phyloP scores from a whole-genome alignment of 1,284 basidiomycete genomes.

The Wolfiporia cocos region DNA sequence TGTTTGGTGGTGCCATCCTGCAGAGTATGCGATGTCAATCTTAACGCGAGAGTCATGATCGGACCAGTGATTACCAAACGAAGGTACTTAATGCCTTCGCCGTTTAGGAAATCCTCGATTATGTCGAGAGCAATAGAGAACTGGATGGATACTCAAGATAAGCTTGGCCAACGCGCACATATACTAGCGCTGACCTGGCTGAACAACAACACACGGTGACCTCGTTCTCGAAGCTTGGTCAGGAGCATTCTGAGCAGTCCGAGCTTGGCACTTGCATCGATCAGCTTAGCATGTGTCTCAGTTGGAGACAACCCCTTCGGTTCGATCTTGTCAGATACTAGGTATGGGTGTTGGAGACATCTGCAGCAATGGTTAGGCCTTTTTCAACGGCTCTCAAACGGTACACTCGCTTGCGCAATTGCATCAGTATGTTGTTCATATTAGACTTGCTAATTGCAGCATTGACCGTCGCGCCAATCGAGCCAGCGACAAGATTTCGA shows the following conservation, averaged over 20 bases:
- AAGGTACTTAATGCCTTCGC: constrained; percentile 87
- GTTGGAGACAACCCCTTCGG: constrained; percentile 52
- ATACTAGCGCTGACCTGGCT: constrained; percentile 70
- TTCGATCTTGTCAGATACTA: constrained; percentile 80
- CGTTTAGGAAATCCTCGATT: constrained; percentile 89
- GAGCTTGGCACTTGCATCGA: constrained; percentile 86
- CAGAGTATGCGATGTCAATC: constrained; percentile 10
- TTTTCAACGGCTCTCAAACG: constrained; percentile 2
- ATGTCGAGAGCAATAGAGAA: constrained; percentile 90
- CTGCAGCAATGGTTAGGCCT: constrained; percentile 29
- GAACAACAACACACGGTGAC: constrained; percentile 94
- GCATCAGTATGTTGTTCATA: constrained; percentile 82
- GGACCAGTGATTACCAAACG: constrained; percentile 72
- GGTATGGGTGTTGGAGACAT: constrained; percentile 88
- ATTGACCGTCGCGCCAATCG: constrained; percentile 28
- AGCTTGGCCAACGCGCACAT: background rate
- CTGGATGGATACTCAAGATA: constrained; percentile 31
- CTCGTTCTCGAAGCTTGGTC: constrained; percentile 83
- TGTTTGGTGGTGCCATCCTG: constrained; percentile 91
- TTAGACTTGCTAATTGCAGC: constrained; percentile 35
- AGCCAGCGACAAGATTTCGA: constrained; percentile 43
- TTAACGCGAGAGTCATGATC: too few species aligned
- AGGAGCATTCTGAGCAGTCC: constrained; percentile 78
- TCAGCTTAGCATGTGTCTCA: constrained; percentile 74
- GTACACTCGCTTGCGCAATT: constrained; percentile 65